Evolutionary conservation across 2,329 filamentous ascomycete genomes (phyloP), one percentile per base, ranked within the genome.

Genomic region (Fusarium chaquense): DNA sequence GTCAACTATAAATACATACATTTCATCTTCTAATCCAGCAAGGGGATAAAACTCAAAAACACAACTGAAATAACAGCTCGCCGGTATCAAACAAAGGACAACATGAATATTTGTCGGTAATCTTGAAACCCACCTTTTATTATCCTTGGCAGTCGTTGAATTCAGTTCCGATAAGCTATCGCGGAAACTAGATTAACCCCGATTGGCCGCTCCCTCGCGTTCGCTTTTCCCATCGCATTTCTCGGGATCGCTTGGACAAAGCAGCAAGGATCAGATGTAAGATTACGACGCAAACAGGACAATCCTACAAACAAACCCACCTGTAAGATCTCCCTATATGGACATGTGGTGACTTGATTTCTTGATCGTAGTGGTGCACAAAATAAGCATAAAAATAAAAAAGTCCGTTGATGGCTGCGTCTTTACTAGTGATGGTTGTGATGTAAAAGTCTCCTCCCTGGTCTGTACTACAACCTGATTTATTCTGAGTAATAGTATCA

Each of bases 151-250:
- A 20, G 12, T 51, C 22, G 18, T 38, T 16, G 28, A 51, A 36
- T n/a, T 16, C 8, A 5, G 10, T 11, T 18, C 12, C 18, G 20
- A 33, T 26, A 26, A 44, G 41, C 24, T 3, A 13, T 45, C 5
- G 24, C 49, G 49, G 49, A 4, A 52, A 40, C 13, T 40, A 6
- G 35, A 40, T 52, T 16, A 22, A 52, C 49, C 49, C 49, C 49
- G 49, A 52, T 52, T 52, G 49, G 49, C 24, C 26, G 28, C 28
- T 52, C 36, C 24, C 26, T 52, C 49, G 49, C 49, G 49, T 52
- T 52, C 49, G 49, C 32, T 20, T 52, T 52, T 22, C 2, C 5
- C 6, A 3, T 52, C 49, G 49, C 35, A 15, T 52, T 52, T 41
- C 36, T 52, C 49, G 49, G 33, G 9, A 28, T 38, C 49, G 49